Percentiles rank a stretch among this genome's conserved stretches.
These are phyloP conservation scores for Penicillium atrosanguineum DNA, from an alignment of 495 filamentous ascomycete species.

Conservation along the genomic window DNA sequence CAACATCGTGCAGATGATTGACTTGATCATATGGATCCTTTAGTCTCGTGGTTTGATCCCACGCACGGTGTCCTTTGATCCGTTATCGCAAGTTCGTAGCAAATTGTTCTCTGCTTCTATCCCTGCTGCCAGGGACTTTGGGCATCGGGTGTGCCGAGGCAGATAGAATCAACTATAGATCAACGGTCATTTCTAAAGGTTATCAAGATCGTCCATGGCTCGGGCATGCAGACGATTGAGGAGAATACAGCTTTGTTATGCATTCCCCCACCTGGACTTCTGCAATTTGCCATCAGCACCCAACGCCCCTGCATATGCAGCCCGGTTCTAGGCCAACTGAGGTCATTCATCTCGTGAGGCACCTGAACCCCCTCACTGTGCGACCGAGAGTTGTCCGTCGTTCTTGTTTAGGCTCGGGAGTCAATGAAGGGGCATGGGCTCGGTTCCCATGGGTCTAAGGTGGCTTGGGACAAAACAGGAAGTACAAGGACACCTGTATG, in stretches of 20 bases:
- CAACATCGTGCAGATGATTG: not conserved
- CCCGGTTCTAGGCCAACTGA: constrained; percentile 4
- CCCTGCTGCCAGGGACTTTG: not conserved
- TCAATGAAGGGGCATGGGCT: not conserved
- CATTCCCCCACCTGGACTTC: constrained; percentile 1
- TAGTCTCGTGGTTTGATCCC: not conserved
- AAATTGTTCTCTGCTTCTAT: not conserved
- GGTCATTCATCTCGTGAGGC: constrained; percentile 1
- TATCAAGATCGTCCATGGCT: not conserved
- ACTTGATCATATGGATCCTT: not conserved
- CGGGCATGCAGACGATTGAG: constrained; percentile 1
- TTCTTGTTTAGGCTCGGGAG: constrained; percentile 12
- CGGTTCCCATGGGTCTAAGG: not conserved
- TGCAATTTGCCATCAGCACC: constrained; percentile 3
- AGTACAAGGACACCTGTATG: not conserved
- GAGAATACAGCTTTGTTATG: not conserved
- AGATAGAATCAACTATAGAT: not conserved
- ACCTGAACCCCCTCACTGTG: constrained; percentile 5
- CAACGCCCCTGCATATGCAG: constrained; percentile 15
- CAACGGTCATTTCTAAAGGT: not conserved
- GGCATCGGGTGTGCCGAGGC: not conserved
- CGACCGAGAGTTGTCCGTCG: constrained; percentile 17
- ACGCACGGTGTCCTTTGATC: not conserved
- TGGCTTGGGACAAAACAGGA: not conserved
- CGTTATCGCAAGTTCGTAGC: not conserved